Conservation (phyloP, 345 rosid species). For the Eucalyptus pauciflora region DNA sequence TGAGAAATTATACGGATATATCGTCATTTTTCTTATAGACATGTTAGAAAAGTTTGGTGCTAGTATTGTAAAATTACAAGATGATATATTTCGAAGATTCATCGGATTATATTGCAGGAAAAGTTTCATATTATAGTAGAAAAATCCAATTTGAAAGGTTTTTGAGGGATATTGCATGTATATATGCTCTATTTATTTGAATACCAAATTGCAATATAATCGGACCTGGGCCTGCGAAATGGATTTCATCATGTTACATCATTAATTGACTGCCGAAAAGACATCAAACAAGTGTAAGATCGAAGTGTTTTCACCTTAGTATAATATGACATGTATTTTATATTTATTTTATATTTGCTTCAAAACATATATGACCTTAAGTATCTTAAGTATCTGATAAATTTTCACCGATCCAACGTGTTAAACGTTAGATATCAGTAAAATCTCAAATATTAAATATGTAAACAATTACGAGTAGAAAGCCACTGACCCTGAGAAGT, state of each 20-base stretch:
- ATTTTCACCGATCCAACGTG: not conserved
- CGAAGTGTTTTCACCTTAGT: not conserved
- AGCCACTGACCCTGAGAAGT: not conserved
- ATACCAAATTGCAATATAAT: not conserved
- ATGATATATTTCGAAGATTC: not conserved
- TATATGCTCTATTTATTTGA: not conserved
- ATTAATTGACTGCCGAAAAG: not conserved
- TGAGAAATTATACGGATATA: not conserved
- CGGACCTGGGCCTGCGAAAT: not conserved
- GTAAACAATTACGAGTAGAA: not conserved
- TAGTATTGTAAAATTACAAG: not conserved
- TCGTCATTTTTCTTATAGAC: not conserved
- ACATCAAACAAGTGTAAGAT: not conserved
- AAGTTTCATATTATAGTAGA: not conserved
- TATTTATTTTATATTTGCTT: not conserved
- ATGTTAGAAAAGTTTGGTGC: not conserved
- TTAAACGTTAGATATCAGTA: not conserved
- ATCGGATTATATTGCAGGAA: not conserved
- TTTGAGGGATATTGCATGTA: not conserved
- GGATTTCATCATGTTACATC: not conserved
- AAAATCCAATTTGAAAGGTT: not conserved
- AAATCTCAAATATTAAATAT: not conserved
- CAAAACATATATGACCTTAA: no score
- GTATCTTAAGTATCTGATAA: not conserved
- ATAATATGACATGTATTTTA: not conserved